A percentile compares a stretch with the other conserved stretches of the same genome.
Conservation (phyloP, 2,329 filamentous ascomycete species). For the Trichophyton schoenleinii region DNA sequence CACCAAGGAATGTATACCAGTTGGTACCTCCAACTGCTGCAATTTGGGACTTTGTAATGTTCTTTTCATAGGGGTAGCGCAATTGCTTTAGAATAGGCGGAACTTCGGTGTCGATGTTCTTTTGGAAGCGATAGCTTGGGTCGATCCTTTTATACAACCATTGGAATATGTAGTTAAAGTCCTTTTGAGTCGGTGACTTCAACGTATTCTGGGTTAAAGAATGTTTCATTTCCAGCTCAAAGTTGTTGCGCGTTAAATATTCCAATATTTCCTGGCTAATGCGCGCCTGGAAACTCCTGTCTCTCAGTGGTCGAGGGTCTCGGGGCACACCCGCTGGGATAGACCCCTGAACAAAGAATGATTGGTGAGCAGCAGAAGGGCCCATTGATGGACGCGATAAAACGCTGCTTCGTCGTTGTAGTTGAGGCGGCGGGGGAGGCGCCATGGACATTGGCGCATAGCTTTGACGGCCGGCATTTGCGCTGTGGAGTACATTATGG, state of each 20-base stretch:
- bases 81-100: constrained; percentile 85
- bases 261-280: constrained; percentile 86
- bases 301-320: constrained; percentile 76
- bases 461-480: constrained; percentile 55
- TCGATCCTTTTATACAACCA: constrained; percentile 96
- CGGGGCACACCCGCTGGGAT: constrained; percentile 67
- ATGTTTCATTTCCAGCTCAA: constrained; percentile 96
- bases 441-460: constrained; percentile 49
- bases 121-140: constrained; percentile 82
- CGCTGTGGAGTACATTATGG: constrained; percentile 48
- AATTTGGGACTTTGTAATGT: constrained; percentile 92
- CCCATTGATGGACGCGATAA: constrained; percentile 58
- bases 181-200: constrained; percentile 91
- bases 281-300: constrained; percentile 63
- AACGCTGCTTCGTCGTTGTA: constrained; percentile 67
- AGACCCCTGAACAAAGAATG: constrained; percentile 84
- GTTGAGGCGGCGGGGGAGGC: constrained; percentile 39
- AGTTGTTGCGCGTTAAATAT: constrained; percentile 85
- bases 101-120: constrained; percentile 90
- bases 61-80: constrained; percentile 87
- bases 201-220: constrained; percentile 80
- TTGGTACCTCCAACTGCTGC: constrained; percentile 92
- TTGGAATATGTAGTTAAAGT: constrained; percentile 96
- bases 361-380: constrained; percentile 65
- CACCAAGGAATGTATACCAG: constrained; percentile 85